A percentile compares a stretch with the other conserved stretches of the same genome.
phyloP scores from a whole-genome alignment of 345 rosid genomes.

The Salix suchowensis region DNA sequence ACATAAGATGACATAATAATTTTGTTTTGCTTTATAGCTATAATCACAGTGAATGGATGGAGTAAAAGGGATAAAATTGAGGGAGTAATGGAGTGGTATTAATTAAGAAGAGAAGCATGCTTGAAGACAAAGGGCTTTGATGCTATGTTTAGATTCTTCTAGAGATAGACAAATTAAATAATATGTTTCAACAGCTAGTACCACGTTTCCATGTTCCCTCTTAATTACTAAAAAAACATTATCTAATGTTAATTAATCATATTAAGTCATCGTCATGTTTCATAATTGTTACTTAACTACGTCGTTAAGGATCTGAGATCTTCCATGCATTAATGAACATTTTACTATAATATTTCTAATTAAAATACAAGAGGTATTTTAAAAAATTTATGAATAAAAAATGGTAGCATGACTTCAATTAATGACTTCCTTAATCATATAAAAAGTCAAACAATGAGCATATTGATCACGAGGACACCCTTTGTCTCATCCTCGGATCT shows the following conservation, averaged over 20 bases:
- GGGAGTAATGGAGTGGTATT: not conserved
- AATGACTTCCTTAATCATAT: too few species aligned
- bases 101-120: conserved; percentile 15
- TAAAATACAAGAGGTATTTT: too few species aligned
- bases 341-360: too few species aligned
- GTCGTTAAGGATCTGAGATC: not conserved
- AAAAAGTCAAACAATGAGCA: too few species aligned
- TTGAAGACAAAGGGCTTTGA: conserved; percentile 21
- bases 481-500: too few species aligned
- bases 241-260: not conserved
- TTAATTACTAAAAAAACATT: not conserved
- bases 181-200: not conserved
- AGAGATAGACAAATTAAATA: not conserved
- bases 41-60: not conserved
- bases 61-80: conserved; percentile 13
- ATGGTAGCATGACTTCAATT: too few species aligned
- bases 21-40: not conserved
- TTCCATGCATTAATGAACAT: too few species aligned
- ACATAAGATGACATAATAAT: conserved; percentile 1
- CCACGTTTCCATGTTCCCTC: not conserved
- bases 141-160: conserved; percentile 3
- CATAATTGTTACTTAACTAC: not conserved
- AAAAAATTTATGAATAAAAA: too few species aligned
- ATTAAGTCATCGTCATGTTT: not conserved
- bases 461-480: too few species aligned